Base-by-base conservation (phyloP, 148 eudicot species). In the Nepenthes mirabilis region DNA sequence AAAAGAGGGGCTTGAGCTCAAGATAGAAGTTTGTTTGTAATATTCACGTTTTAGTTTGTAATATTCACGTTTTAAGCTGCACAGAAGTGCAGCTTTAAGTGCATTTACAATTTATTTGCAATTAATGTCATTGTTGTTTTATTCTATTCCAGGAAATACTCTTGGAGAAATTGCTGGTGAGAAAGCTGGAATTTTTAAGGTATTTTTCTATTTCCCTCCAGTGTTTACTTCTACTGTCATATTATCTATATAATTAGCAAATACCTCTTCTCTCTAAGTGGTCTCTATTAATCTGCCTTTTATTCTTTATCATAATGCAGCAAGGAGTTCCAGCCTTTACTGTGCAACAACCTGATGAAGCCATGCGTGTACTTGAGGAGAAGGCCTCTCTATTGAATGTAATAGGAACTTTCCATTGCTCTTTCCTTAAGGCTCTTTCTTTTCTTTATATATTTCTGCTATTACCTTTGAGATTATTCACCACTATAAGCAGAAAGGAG, bases 141-240 rank as follows among this genome's bases (percentile, higher is more conserved):
- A 63, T 64, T 36, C 56, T 73, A 65, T 51, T 59, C 47, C 85
- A 94, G 99, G 99, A 61, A 71, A 94, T 67, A 94, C 99, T 60
- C 90, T 94, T 62, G 91, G 89, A 63, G 83, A 76, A 78, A 94
- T 94, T 74, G 97, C 99, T 63, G 95, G 84, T 52, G 95, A 89
- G 71, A 94, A 94, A 71, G 89, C 99, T 63, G 99, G 99, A 58
- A 94, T 94, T 61, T 76, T 89, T 34, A 94, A 94, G 97, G 99
- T 94, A 8, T 40, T 40, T 40, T 43, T 65, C 61, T 48, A 58
- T 51, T 2, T 36, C 14, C 0, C 33, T 52, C 13, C 3, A 9
- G 36, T 1, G 49, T 47, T 52, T 36, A 6, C 43, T 50, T 6
- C 1, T 11, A 40, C 58, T 53, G 6, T 56, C 34, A 32, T 51